Evolutionary conservation across 805 yeast genomes (phyloP).

Genomic region (Tetrapisispora iriomotensis): DNA sequence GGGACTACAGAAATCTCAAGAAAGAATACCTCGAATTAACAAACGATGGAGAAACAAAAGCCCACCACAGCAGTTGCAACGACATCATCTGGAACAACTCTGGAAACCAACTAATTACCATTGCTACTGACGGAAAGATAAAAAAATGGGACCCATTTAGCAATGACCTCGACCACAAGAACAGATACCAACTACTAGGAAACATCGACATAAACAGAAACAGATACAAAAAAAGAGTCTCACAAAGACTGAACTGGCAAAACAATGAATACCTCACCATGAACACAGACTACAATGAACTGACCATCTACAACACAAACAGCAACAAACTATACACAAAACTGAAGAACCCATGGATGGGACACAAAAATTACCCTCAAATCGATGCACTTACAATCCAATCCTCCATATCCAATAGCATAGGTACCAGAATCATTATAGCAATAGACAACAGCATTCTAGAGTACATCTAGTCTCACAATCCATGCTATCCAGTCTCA

Average conservation of each 20-base stretch:
- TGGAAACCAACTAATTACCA: conserved; percentile 53
- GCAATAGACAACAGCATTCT: conserved; percentile 6
- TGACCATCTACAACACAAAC: conserved; percentile 15
- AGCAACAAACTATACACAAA: conserved; percentile 19
- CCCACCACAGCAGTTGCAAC: conserved; percentile 72
- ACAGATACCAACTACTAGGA: conserved; percentile 13
- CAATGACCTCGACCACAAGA: background rate
- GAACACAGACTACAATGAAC: conserved; percentile 23
- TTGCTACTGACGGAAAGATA: conserved; percentile 74
- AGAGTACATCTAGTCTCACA: no score
- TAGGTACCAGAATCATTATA: conserved; percentile 17
- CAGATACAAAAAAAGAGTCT: conserved; percentile 16
- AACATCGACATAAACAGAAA: conserved; percentile 17
- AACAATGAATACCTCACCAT: conserved; percentile 14
- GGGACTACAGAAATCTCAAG: conserved; percentile 60
- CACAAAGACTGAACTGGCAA: conserved; percentile 17
- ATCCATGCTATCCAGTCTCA: no score
- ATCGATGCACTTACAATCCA: conserved; percentile 20
- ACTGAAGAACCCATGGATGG: conserved; percentile 9
- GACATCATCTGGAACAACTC: conserved; percentile 64
- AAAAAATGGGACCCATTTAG: conserved; percentile 50
- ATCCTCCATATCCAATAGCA: conserved; percentile 15
- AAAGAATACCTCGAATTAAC: conserved; percentile 16
- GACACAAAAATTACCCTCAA: background rate
- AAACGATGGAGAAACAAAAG: conserved; percentile 30